Conservation (phyloP, 306 rosid species). For the Mimosa bimucronata region DNA sequence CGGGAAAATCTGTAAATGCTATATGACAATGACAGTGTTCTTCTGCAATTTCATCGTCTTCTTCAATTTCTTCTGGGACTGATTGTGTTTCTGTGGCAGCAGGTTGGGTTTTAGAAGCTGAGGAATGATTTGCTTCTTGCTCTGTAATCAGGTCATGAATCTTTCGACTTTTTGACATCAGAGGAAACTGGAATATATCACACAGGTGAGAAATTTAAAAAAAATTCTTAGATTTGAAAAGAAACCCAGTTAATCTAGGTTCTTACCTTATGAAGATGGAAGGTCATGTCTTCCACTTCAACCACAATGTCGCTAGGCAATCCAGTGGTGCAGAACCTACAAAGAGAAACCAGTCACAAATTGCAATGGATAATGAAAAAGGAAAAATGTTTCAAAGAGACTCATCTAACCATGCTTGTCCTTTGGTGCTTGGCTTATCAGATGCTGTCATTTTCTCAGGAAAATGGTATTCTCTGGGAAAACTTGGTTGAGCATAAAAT, state of each 20-base stretch:
- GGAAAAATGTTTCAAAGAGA: conserved; percentile 8
- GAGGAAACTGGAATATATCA: conserved; percentile 75
- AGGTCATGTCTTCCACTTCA: conserved; percentile 85
- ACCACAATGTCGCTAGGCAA: conserved; percentile 93
- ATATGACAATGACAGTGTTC: conserved; percentile 74
- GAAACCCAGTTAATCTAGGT: conserved; percentile 15
- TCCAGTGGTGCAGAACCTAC: conserved; percentile 97
- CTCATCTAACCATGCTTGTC: conserved; percentile 87
- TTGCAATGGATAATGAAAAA: background rate
- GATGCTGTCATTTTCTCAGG: conserved; percentile 58
- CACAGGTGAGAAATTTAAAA: background rate
- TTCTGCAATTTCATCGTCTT: conserved; percentile 73
- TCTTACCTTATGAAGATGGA: conserved; percentile 94
- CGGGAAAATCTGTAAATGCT: conserved; percentile 70
- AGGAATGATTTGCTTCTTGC: conserved; percentile 64
- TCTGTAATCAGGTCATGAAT: conserved; percentile 69
- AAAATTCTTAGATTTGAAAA: conserved; percentile 31
- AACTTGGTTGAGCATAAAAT: conserved; percentile 1
- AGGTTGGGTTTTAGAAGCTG: conserved; percentile 24
- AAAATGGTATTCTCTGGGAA: conserved; percentile 8
- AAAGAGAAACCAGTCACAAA: background rate
- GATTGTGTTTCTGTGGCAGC: conserved; percentile 1
- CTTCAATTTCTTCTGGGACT: conserved; percentile 37
- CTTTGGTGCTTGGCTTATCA: conserved; percentile 72
- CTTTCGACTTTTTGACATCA: conserved; percentile 83